These are phyloP conservation scores for Phoma herbarum DNA, from an alignment of 2,329 filamentous ascomycete genomes.

Conservation along the genomic window DNA sequence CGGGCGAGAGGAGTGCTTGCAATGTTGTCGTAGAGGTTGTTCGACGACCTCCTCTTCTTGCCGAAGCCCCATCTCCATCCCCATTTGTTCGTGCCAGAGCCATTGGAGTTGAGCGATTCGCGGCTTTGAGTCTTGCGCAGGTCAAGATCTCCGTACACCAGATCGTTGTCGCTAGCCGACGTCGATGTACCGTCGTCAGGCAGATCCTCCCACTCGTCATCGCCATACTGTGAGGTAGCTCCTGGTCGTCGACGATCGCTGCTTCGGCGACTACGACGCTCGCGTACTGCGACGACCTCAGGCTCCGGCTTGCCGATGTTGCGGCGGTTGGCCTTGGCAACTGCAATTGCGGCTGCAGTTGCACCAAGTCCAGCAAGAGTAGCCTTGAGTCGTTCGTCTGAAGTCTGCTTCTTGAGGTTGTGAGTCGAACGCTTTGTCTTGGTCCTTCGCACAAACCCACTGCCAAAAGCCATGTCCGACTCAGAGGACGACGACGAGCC, in stretches of 20 bases:
- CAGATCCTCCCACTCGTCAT: slow-evolving; percentile 58
- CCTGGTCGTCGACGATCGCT: slow-evolving; percentile 28
- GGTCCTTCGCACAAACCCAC: slow-evolving; percentile 42
- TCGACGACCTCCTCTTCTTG: slow-evolving; percentile 53
- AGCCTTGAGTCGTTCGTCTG: slow-evolving; percentile 57
- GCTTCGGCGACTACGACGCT: slow-evolving; percentile 37
- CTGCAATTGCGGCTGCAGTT: slow-evolving; percentile 59
- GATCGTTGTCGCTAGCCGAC: slow-evolving; percentile 62
- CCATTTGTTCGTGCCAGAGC: slow-evolving; percentile 65
- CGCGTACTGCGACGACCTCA: slow-evolving; percentile 49
- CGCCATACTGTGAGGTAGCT: slow-evolving; percentile 50
- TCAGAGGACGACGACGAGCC: slow-evolving; percentile 57
- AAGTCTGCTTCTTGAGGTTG: slow-evolving; percentile 48
- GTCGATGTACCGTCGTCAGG: slow-evolving; percentile 50
- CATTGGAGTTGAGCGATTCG: slow-evolving; percentile 63
- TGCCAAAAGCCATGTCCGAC: slow-evolving; percentile 58
- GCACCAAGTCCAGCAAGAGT: slow-evolving; percentile 58
- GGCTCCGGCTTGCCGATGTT: slow-evolving; percentile 39
- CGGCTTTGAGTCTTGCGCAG: slow-evolving; percentile 54
- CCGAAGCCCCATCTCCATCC: slow-evolving; percentile 68
- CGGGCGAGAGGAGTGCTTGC: slow-evolving; percentile 50
- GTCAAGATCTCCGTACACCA: slow-evolving; percentile 67
- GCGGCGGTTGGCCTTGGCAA: slow-evolving; percentile 48
- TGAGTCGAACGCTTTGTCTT: slow-evolving; percentile 34
- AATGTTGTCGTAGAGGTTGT: slow-evolving; percentile 47